These are phyloP conservation scores for Epichloe aotearoae DNA, from an alignment of 2,329 filamentous ascomycete genomes.

Conservation along the genomic window DNA sequence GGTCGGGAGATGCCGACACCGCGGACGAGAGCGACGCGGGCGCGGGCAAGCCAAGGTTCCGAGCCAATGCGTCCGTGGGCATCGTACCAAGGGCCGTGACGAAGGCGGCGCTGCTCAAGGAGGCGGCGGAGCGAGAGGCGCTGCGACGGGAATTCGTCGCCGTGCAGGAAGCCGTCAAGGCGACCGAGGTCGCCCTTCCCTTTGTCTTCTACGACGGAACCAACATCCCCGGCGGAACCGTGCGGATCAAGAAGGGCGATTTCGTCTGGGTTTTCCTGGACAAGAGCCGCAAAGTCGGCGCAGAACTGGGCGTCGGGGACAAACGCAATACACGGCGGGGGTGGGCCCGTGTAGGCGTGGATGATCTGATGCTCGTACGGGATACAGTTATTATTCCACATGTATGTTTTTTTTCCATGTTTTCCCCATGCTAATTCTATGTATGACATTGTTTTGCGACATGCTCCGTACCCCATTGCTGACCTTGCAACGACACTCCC, in stretches of 20 bases:
- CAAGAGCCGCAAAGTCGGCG: conserved; percentile 78
- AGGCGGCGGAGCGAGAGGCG: conserved; percentile 66
- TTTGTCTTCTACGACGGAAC: conserved; percentile 97
- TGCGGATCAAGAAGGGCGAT: conserved; percentile 86
- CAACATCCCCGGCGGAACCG: conserved; percentile 71
- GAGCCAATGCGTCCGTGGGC: conserved; percentile 46
- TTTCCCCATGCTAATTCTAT: neutral
- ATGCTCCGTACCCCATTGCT: neutral
- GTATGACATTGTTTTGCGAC: neutral
- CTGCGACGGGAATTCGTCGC: conserved; percentile 70
- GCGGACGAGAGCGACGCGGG: conserved; percentile 6
- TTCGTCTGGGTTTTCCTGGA: conserved; percentile 88
- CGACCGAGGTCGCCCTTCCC: conserved; percentile 77
- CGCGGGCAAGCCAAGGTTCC: conserved; percentile 31
- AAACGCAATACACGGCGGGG: conserved; percentile 57
- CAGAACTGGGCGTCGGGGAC: conserved; percentile 62
- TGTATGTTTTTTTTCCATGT: conserved; percentile 40
- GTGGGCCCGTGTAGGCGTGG: conserved; percentile 88
- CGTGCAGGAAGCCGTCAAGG: conserved; percentile 77
- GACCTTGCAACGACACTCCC: neutral
- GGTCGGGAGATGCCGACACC: conserved; percentile 12
- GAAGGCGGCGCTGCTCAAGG: conserved; percentile 64
- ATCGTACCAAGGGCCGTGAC: conserved; percentile 54
- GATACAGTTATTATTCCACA: conserved; percentile 88
- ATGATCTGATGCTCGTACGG: conserved; percentile 87